phyloP scores from a whole-genome alignment of 192 early-diverging fungal genomes.

The Pilobolus umbonatus region DNA sequence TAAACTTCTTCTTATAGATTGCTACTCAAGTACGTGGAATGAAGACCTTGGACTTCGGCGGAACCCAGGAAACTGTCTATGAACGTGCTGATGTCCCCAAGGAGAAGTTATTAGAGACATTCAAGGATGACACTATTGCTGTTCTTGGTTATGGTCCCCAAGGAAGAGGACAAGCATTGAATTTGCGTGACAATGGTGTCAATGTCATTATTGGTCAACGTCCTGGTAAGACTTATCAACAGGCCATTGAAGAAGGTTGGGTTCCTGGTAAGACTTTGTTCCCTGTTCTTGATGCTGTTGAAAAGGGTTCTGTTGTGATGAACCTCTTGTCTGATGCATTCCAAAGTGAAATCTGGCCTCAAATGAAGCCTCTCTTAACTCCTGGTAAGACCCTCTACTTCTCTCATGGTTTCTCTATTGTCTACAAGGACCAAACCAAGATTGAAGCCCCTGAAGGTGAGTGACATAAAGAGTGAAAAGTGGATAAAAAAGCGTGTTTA shows the following conservation, averaged over 20 bases:
- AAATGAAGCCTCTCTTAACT: constrained; percentile 83
- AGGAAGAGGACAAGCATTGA: constrained; percentile 92
- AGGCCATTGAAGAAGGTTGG: constrained; percentile 93
- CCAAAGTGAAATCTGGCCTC: constrained; percentile 87
- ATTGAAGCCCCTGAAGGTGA: constrained; percentile 75
- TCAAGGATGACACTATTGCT: constrained; percentile 89
- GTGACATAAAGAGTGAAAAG: not conserved
- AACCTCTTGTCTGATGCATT: constrained; percentile 95
- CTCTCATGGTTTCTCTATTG: constrained; percentile 94
- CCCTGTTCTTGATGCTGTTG: constrained; percentile 82
- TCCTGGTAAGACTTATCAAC: constrained; percentile 85
- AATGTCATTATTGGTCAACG: constrained; percentile 95
- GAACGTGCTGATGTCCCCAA: constrained; percentile 92
- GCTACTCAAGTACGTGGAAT: constrained; percentile 83
- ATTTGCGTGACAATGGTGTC: constrained; percentile 93
- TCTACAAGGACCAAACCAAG: constrained; percentile 88
- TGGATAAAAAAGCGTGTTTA: not conserved
- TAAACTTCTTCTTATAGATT: constrained; percentile 56
- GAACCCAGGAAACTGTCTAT: constrained; percentile 85
- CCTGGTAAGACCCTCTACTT: constrained; percentile 99
- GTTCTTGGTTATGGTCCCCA: constrained; percentile 96
- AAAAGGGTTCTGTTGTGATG: constrained; percentile 89
- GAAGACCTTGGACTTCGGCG: constrained; percentile 95
- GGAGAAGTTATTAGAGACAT: constrained; percentile 85
- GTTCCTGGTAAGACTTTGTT: constrained; percentile 94